Evolutionary conservation across 495 filamentous ascomycete species (phyloP), one percentile per base, ranked within the genome.

Genomic region (Penicillium atrosanguineum): DNA sequence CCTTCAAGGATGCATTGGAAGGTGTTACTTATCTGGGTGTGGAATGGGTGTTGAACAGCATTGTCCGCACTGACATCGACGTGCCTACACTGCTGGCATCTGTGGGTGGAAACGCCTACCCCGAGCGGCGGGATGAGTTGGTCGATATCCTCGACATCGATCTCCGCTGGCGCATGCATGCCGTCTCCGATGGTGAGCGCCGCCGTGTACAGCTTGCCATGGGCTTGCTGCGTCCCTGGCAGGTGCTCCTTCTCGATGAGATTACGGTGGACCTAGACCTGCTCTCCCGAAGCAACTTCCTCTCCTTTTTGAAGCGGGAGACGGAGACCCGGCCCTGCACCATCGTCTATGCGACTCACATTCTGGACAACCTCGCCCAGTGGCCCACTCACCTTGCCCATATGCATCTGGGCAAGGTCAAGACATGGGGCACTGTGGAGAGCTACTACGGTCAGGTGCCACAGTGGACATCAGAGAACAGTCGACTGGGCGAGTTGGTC

Each of bases 1-100:
- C 94, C 7, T 97, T 99, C 82, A 87, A 87, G 61, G 80, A 89
- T 20, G 83, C 84, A 11, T 79, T 96, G 0, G 88, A 95, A 70
- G 94, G 92, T 43, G 93, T 99, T 23, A 96, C 91, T 44, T 99
- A 99, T 69, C 86, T 99, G 6, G 94, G 94, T 0, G 82, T 95
- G 0, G 94, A 99, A 75, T 99, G 95, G 95, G 95, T 97, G 12
- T 83, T 97, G n/a, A 97, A 97, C 75, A 87, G 85, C 31, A 95
- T 97, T 61, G 95, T 97, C 34, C 85, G 95, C 28, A 94, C 87
- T 15, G 94, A 99, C 70, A 96, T 98, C 54, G 90, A 88, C 38
- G 91, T 98, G 3, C 81, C 80, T 3, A 91, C 92, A 39, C 83
- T 98, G 7, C 82, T 98, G 18, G 70, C 80, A 31, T 91, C 86